phyloP scores from a whole-genome alignment of 257 asterid species.

The Dorcoceras hygrometricum region DNA sequence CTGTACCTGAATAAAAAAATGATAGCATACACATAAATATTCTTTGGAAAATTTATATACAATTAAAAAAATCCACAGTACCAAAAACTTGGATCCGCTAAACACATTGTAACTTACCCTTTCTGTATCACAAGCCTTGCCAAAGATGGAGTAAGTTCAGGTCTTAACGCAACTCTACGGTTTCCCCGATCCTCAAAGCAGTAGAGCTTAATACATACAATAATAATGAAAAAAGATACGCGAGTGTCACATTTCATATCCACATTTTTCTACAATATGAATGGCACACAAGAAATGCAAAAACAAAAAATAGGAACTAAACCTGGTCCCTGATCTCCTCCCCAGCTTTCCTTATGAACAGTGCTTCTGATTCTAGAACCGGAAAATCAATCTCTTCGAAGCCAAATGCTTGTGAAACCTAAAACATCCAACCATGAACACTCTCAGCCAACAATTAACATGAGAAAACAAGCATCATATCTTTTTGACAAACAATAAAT shows the following conservation, averaged over 20 bases:
- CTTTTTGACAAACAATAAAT: conserved; percentile 1
- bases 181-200: conserved; percentile 96
- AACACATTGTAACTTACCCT: conserved; percentile 46
- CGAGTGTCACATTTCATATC: background rate
- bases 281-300: conserved; percentile 9
- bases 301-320: conserved; percentile 19
- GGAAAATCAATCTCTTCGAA: conserved; percentile 98
- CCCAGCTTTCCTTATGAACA: conserved; percentile 93
- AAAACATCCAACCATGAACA: conserved; percentile 19
- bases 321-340: conserved; percentile 98
- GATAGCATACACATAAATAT: conserved; percentile 33
- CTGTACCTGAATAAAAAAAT: conserved; percentile 47
- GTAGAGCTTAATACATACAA: conserved; percentile 60
- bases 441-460: conserved; percentile 6
- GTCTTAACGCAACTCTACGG: conserved; percentile 95
- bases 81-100: background rate
- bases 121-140: conserved; percentile 98
- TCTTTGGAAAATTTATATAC: background rate
- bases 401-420: conserved; percentile 75
- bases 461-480: background rate
- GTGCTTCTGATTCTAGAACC: conserved; percentile 87
- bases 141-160: conserved; percentile 96
- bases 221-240: conserved; percentile 11
- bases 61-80: background rate
- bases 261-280: conserved; percentile 5